Evolutionary conservation across 345 rosid genomes (phyloP).

Genomic region (Melaleuca quinquenervia): DNA sequence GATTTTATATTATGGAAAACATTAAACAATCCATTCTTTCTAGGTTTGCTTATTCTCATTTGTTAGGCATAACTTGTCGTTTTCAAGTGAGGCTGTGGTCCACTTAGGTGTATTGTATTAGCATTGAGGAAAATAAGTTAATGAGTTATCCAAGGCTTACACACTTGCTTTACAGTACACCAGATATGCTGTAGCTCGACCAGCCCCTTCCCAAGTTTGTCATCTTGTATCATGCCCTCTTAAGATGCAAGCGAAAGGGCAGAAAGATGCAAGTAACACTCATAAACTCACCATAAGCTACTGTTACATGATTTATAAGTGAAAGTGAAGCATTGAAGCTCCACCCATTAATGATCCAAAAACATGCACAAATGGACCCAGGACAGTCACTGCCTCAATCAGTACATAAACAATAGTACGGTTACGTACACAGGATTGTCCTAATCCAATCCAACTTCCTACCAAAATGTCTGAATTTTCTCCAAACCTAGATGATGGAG

Average conservation of each 20-base stretch:
- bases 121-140: background rate
- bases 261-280: background rate
- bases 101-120: background rate
- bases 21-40: background rate
- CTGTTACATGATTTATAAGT: background rate
- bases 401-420: background rate
- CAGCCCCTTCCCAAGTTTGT: background rate
- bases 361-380: background rate
- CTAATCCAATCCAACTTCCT: background rate
- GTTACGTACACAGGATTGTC: background rate
- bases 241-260: background rate
- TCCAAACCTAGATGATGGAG: slow-evolving; percentile 21
- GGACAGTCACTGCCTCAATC: background rate
- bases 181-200: background rate
- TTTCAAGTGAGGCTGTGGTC: background rate
- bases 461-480: background rate
- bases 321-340: background rate
- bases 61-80: background rate
- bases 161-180: background rate
- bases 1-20: background rate
- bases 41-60: background rate
- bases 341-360: background rate
- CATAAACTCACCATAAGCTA: background rate
- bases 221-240: background rate
- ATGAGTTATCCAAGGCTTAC: background rate